Evolutionary conservation across 148 eudicot genomes (phyloP), one percentile per base, ranked within the genome.

Genomic region (Linanthus parryae): DNA sequence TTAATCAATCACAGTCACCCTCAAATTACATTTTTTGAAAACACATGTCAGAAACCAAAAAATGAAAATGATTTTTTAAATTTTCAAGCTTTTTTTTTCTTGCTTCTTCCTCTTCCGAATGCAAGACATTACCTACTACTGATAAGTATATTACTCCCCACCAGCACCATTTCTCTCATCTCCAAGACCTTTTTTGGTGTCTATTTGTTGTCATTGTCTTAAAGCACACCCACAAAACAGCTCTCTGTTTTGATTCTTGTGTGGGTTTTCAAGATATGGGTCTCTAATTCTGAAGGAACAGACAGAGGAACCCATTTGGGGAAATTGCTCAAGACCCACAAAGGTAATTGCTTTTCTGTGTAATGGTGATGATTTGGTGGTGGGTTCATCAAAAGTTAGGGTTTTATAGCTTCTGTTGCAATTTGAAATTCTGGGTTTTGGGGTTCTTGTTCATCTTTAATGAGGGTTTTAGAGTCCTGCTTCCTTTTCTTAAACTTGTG

Each of bases 81-180:
- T 14, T 49, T 48, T 30, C 31, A 11, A 31, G 7, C 35, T 16
- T 29, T 28, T 49, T 49, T 49, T 26, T 14, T 63, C 55, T 63
- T 62, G 42, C 74, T 67, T 72, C 76, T 70, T 76, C 60, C 64
- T 77, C 35, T 72, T 68, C 78, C 65, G 63, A 30, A 59, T 71
- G 78, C 68, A 64, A 62, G 67, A 57, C 42, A 68, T 66, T 64
- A 83, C 91, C 90, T 61, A 83, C 80, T 71, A 55, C 49, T 76
- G 80, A 73, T 76, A 66, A 70, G 53, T 65, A 58, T 59, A 56
- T 73, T 49, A 50, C 65, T 57, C 73, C 36, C 69, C 62, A 16
- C 61, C 54, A 48, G 69, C 46, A 37, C 31, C 63, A 34, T 48
- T 58, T 54, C 54, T 39, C 29, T 33, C 55, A 53, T 48, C 50